Percentiles rank a stretch among this genome's conserved stretches.
Evolutionary conservation across 148 eudicot species (phyloP).

Genomic region (Arctostaphylos glauca): DNA sequence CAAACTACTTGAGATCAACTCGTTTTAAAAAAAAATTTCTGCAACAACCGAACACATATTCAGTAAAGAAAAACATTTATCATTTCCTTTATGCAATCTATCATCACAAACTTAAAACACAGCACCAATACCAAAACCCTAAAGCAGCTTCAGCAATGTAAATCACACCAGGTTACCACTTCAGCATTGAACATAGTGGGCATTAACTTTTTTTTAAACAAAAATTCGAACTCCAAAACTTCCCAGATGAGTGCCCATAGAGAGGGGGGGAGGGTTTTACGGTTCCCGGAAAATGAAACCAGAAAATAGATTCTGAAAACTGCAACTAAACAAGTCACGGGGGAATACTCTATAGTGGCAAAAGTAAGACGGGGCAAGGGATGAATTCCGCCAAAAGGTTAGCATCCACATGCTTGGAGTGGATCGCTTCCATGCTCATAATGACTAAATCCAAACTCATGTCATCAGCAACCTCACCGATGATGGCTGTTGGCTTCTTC

Average conservation of each 20-base stretch:
- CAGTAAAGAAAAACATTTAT: too few species aligned
- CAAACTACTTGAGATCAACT: too few species aligned
- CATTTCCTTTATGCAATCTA: too few species aligned
- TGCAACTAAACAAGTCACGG: neutral
- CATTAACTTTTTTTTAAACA: neutral
- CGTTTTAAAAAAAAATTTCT: too few species aligned
- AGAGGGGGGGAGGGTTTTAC: neutral
- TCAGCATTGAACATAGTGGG: neutral
- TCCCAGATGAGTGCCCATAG: neutral
- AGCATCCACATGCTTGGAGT: slow-evolving; percentile 94
- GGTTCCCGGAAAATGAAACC: neutral
- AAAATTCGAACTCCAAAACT: neutral
- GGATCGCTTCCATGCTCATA: slow-evolving; percentile 99
- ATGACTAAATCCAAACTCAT: slow-evolving; percentile 83
- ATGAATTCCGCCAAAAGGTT: slow-evolving; percentile 91
- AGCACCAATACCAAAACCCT: too few species aligned
- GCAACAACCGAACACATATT: too few species aligned
- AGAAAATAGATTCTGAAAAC: neutral
- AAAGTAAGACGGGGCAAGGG: slow-evolving; percentile 88
- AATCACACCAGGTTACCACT: neutral
- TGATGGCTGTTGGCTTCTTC: slow-evolving; percentile 78
- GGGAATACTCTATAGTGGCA: slow-evolving; percentile 52
- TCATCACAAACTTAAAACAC: too few species aligned
- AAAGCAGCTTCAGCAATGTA: neutral
- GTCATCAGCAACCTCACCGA: slow-evolving; percentile 87